Percentiles rank a stretch among this genome's conserved stretches.
Evolutionary conservation across 345 rosid genomes (phyloP).

Genomic region (Laguncularia racemosa): DNA sequence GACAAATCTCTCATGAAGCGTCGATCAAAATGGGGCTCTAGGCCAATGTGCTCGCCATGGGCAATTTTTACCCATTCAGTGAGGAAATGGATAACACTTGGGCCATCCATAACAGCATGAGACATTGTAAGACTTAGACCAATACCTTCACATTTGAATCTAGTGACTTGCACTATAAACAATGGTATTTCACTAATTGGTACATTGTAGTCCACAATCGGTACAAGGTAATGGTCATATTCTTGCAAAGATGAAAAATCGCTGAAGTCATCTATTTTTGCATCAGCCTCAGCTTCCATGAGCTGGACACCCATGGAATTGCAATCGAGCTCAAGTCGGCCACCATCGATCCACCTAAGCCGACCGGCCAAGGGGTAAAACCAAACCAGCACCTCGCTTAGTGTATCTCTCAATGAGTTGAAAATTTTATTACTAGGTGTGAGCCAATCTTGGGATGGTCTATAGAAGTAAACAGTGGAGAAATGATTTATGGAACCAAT

Average conservation of each 20-base stretch:
- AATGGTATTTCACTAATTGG: conserved; percentile 37
- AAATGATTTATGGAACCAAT: conserved; percentile 40
- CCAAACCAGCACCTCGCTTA: conserved; percentile 30
- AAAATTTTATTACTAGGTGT: conserved; percentile 9
- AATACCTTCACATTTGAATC: conserved; percentile 44
- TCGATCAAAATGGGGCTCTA: conserved; percentile 31
- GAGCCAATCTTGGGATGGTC: conserved; percentile 22
- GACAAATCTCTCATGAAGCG: conserved; percentile 7
- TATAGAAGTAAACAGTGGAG: conserved; percentile 47
- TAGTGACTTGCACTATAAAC: conserved; percentile 36
- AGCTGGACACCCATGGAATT: conserved; percentile 33
- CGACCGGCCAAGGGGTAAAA: conserved; percentile 61
- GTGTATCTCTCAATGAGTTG: conserved; percentile 24
- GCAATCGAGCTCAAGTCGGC: conserved; percentile 45
- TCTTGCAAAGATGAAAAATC: conserved; percentile 23
- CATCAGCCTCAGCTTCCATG: conserved; percentile 34
- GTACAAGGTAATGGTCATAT: conserved; percentile 21
- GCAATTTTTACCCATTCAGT: conserved; percentile 49
- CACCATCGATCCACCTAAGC: conserved; percentile 29
- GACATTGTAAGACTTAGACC: conserved; percentile 32
- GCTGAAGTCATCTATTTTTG: conserved; percentile 22
- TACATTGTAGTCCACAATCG: conserved; percentile 27
- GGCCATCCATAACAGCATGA: conserved; percentile 50
- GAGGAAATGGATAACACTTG: conserved; percentile 38
- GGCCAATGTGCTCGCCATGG: conserved; percentile 24